Base-by-base conservation (phyloP, 1,139 yeast genomes). In the Zygosaccharomyces pseudobailii region DNA sequence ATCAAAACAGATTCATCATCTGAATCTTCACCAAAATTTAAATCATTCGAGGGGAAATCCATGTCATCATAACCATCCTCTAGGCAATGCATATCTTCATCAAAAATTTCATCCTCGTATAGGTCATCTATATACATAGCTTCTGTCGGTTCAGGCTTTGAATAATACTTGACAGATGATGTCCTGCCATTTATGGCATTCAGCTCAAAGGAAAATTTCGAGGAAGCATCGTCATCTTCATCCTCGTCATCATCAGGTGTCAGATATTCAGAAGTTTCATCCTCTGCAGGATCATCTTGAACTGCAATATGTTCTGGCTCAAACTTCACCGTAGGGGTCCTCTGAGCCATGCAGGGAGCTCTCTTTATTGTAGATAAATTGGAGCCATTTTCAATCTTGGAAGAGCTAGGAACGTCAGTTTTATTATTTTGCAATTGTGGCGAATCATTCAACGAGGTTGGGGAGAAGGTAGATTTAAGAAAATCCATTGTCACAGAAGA, bases 171-270 rank as follows among this genome's bases (percentile, higher is more conserved):
- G 8, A 80, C 76, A 0, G 86, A 80, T 0, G 82, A 74, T 51
- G 81, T 81, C 55, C 87, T 66, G 2, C 86, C 87, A 21, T 79
- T 78, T 6, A 61, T 42, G 13, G 70, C 70, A 48, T 77, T 80
- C 47, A 73, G 70, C 39, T 80, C 82, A 57, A 82, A 82, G 0
- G 86, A 80, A 57, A 82, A 82, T 48, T 74, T 78, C 0, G 80
- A 75, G 1, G 75, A 68, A 6, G 68, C 56, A 32, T 56, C 63
- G 8, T 59, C 56, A 6, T 51, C 57, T 19, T 49, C 50, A 13
- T 46, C 51, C 9, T 52, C 53, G n/a, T 53, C 52, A 25, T 44
- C 33, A 5, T 7, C 41, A 20, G 47, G 46, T 13, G 49, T 43
- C 23, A 41, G 31, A 37, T 45, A 23, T 8, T 35, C 55, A 5